Evolutionary conservation across 2,329 filamentous ascomycete genomes (phyloP).

Genomic region (Arthroderma sp.): DNA sequence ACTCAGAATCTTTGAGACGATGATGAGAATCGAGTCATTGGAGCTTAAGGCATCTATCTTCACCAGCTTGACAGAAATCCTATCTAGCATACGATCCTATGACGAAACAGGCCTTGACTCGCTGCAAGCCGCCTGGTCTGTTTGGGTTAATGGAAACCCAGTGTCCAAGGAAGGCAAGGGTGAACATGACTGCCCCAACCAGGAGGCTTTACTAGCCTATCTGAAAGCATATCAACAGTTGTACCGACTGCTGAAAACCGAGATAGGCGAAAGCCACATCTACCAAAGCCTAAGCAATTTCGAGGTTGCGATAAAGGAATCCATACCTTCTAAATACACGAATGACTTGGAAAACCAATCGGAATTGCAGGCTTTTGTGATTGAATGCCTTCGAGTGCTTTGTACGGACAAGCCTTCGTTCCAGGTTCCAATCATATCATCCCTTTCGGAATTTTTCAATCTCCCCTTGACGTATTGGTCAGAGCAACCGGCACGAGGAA

Average conservation of each 20-base stretch:
- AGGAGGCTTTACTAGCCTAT: constrained; percentile 77
- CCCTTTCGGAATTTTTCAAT: constrained; percentile 54
- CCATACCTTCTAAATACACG: constrained; percentile 35
- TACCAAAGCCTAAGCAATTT: constrained; percentile 59
- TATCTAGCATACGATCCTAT: constrained; percentile 35
- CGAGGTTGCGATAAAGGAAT: constrained; percentile 58
- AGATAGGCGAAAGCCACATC: constrained; percentile 50
- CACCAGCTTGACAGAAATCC: constrained; percentile 51
- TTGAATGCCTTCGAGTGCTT: constrained; percentile 23
- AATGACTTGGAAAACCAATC: constrained; percentile 27
- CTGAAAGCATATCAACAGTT: constrained; percentile 62
- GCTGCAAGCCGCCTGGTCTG: constrained; percentile 50
- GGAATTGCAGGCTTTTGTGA: constrained; percentile 21
- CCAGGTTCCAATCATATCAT: constrained; percentile 23
- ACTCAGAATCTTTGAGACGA: constrained; percentile 51
- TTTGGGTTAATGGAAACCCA: constrained; percentile 58
- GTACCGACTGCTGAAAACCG: constrained; percentile 57
- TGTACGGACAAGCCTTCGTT: constrained; percentile 26
- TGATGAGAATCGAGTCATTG: constrained; percentile 52
- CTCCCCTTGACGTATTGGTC: constrained; percentile 38
- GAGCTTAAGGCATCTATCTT: constrained; percentile 61
- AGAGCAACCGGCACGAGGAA: constrained; percentile 28
- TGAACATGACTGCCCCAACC: constrained; percentile 48
- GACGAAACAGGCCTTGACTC: constrained; percentile 34
- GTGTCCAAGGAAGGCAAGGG: constrained; percentile 30